Evolutionary conservation across 2,329 filamentous ascomycete species (phyloP).

Genomic region (Pyricularia pennisetigena): DNA sequence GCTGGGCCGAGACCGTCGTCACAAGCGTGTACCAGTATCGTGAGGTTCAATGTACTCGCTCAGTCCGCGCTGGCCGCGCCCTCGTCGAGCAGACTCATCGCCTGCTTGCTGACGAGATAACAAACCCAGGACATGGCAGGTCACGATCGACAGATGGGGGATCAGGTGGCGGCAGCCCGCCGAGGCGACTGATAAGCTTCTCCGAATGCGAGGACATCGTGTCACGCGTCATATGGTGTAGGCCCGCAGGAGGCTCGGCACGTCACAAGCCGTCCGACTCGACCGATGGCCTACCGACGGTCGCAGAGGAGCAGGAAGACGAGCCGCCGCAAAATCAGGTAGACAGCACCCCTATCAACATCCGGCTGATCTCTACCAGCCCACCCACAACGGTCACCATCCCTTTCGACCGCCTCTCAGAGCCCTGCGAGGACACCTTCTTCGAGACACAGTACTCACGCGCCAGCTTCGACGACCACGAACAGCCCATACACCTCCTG

Average conservation of each 20-base stretch:
- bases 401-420: constrained; percentile 59
- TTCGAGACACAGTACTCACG: constrained; percentile 47
- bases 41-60: constrained; percentile 63
- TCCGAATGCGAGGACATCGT: constrained; percentile 75
- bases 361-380: constrained; percentile 34
- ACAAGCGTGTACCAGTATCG: constrained; percentile 87
- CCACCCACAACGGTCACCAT: constrained; percentile 50
- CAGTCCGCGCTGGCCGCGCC: constrained; percentile 62
- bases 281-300: constrained; percentile 33
- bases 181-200: constrained; percentile 43
- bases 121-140: constrained; percentile 11
- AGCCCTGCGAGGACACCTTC: constrained; percentile 66
- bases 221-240: constrained; percentile 71
- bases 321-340: not conserved
- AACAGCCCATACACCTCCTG: constrained; percentile 66
- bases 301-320: constrained; percentile 48
- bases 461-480: constrained; percentile 72
- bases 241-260: constrained; percentile 19
- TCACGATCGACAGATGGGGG: constrained; percentile 16
- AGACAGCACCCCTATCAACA: constrained; percentile 9
- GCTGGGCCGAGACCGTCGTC: constrained; percentile 82
- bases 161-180: constrained; percentile 15
- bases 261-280: constrained; percentile 4
- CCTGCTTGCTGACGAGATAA: constrained; percentile 37
- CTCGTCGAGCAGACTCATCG: constrained; percentile 62